Evolutionary conservation across 1,284 basidiomycete species (phyloP).

Genomic region (Pseudozyma tsukubaensis): DNA sequence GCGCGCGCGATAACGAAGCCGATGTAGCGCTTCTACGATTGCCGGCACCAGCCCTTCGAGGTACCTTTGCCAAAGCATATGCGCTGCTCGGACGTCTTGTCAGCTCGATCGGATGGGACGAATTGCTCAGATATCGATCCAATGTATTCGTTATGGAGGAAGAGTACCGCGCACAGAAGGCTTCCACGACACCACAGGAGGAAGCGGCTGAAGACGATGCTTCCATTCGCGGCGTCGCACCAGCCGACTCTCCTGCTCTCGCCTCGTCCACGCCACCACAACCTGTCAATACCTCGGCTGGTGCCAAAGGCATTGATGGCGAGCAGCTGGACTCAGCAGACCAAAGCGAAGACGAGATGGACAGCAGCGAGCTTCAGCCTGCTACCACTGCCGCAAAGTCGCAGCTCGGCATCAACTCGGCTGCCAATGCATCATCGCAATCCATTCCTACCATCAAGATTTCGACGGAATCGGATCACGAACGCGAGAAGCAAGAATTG

Average conservation of each 20-base stretch:
- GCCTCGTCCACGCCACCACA: constrained; percentile 42
- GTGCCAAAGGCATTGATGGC: constrained; percentile 9
- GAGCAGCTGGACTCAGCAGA: constrained; percentile 15
- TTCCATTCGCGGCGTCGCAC: constrained; percentile 26
- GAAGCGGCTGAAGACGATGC: constrained; percentile 32
- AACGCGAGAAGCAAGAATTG: constrained; percentile 71
- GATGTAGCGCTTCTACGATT: constrained; percentile 91
- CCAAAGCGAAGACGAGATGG: constrained; percentile 36
- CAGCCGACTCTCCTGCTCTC: constrained; percentile 34
- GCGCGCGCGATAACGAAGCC: constrained; percentile 86
- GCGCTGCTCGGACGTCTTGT: constrained; percentile 88
- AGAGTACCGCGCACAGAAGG: constrained; percentile 82
- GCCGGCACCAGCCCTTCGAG: constrained; percentile 90
- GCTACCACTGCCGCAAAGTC: constrained; percentile 11
- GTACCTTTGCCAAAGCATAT: constrained; percentile 96
- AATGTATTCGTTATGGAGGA: constrained; percentile 99
- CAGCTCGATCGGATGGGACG: constrained; percentile 96
- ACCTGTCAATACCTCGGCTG: constrained; percentile 4
- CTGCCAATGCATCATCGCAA: constrained; percentile 59
- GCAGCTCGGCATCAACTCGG: constrained; percentile 50
- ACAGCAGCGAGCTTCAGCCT: constrained; percentile 29
- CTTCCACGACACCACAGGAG: constrained; percentile 39
- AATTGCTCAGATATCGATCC: constrained; percentile 91
- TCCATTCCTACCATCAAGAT: constrained; percentile 87
- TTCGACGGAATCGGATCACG: constrained; percentile 81